Conservation (phyloP, 805 yeast species). For the Wickerhamiella allomyrinae region DNA sequence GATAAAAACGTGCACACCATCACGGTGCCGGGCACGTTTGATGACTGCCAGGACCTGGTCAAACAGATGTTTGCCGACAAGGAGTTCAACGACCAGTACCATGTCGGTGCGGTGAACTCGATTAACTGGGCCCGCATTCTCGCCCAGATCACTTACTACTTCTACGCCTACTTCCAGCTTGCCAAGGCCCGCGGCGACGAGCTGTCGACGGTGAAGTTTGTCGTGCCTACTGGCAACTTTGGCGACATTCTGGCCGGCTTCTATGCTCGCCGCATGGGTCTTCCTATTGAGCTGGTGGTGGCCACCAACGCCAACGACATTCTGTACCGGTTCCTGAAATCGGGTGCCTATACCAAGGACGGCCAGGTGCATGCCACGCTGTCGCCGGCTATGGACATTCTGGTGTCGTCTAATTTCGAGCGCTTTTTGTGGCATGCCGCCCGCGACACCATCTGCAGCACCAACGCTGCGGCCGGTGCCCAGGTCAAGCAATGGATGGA, state of each 20-base stretch:
- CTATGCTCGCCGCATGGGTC: conserved; percentile 88
- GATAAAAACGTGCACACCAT: conserved; percentile 89
- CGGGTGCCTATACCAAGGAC: conserved; percentile 72
- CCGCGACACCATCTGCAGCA: conserved; percentile 47
- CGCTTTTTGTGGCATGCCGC: conserved; percentile 91
- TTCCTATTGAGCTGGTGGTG: conserved; percentile 77
- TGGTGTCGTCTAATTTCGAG: conserved; percentile 90
- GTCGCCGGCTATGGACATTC: conserved; percentile 98
- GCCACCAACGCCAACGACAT: conserved; percentile 96
- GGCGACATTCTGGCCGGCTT: conserved; percentile 97
- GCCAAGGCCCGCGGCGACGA: conserved; percentile 23
- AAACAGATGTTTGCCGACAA: conserved; percentile 83
- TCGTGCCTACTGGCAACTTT: conserved; percentile 96
- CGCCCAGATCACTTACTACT: conserved; percentile 95
- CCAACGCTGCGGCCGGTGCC: conserved; percentile 57
- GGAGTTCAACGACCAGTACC: conserved; percentile 77
- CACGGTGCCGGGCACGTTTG: conserved; percentile 91
- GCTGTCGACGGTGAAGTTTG: conserved; percentile 46
- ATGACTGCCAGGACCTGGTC: conserved; percentile 95
- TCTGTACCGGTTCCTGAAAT: conserved; percentile 76
- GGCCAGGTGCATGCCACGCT: conserved; percentile 67
- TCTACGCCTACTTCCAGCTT: conserved; percentile 75
- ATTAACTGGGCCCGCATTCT: conserved; percentile 98
- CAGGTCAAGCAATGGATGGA: conserved; percentile 63
- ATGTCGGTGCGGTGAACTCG: conserved; percentile 94